Base-by-base conservation (phyloP, 2,329 filamentous ascomycete species). In the Calonectria multiphialidica region DNA sequence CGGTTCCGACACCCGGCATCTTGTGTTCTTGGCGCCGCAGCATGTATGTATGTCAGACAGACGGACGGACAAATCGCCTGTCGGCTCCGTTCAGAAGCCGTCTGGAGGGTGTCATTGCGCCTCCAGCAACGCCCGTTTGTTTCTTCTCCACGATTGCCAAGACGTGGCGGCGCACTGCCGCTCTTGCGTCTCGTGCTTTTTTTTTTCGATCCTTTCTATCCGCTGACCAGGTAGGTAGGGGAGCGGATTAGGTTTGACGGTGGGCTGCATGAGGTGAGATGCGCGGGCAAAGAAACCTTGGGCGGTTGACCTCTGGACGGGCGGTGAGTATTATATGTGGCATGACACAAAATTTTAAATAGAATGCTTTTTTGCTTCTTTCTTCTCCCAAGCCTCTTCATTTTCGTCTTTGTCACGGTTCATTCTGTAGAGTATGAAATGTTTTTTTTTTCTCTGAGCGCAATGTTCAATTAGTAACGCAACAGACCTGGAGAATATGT, bases 41-140 rank as follows among this genome's bases (percentile, higher is more conserved):
- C 33, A 42, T 57, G 42, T 49, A 55, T 66, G 63, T 33, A 53
- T 67, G 65, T 59, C 55, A 62, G 55, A 68, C 66, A 62, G 57
- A 62, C 57, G 6, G 57, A 62, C 57, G 13, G 57, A 45, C 57
- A 45, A 33, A 62, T 45, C 16, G 23, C 28, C 18, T 30, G 37
- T 45, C 25, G 12, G 16, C 57, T 23, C 40, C 37, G 13, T 45
- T 45, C 18, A 42, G n/a, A 42, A 42, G 25, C 18, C 15, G 21
- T 23, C 13, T 13, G 15, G 40, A 59, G 35, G 53, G 53, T 42
- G 33, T 33, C 53, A 59, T 40, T 37, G 53, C 53, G 7, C 53
- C 21, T 18, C 53, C 33, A 30, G 30, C 53, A 21, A 13, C 21
- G 30, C 12, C 3, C 13, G 53, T 2, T 5, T 35, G n/a, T 37